Evolutionary conservation across 108 stramenopile species (phyloP), one percentile per base, ranked within the genome.

Genomic region (Conticribra weissflogii): DNA sequence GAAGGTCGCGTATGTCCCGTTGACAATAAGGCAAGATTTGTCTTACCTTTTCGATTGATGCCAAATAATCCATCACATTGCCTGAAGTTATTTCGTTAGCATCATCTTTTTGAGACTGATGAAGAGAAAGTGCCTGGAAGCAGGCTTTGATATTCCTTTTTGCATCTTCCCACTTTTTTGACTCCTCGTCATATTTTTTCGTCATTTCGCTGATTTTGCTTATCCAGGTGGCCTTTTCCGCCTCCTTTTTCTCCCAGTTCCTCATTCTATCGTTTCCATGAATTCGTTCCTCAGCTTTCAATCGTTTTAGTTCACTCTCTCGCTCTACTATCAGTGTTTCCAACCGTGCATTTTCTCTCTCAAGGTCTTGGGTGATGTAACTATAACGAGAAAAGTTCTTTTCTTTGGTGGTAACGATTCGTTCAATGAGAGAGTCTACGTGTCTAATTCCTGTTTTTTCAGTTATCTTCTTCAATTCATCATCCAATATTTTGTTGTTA

Each of bases 61-160:
- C 67, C 1, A 68, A 56, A 48, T 57, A 68, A 22, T 47, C 55
- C 41, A 68, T 58, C 0, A 68, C 56, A 22, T 58, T 68, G 12
- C 48, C 58, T 47, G 18, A 32, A 23, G 29, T 58, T 5, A 68
- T 29, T 7, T 46, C 67, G 48, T 58, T 23, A 14, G 67, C 30
- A 8, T n/a, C 67, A 48, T 12, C 0, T 31, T 19, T 27, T 25
- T 4, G 2, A 55, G 23, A 46, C 29, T 9, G 23, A 12, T 23
- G 3, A 29, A 28, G 28, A 48, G 24, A 1, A 8, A 34, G 4
- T n/a, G 5, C 34, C 17, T 17, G 17, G n/a, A 17, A 62, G 14
- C 1, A 16, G 18, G 4, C 31, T 29, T 22, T 41, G 36, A 41
- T 41, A 41, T 41, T 41, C 36, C 36, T 41, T 41, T 41, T 41